Base-by-base conservation (phyloP, 2,329 filamentous ascomycete species). In the Exserohilum rostratum region DNA sequence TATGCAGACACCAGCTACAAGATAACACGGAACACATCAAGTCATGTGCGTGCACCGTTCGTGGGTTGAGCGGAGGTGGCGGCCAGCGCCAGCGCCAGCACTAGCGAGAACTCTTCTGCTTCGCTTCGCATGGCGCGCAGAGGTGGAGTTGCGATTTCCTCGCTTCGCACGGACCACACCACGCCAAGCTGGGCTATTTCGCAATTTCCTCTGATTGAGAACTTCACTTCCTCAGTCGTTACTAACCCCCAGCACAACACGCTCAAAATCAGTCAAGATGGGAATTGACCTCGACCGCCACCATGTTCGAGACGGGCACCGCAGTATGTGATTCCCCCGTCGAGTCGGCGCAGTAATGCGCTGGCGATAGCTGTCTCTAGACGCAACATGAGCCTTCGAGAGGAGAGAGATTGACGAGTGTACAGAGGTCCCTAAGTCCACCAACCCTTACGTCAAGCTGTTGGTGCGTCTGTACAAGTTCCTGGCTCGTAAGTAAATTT, bases 401-500 rank as follows among this genome's bases (percentile, higher is more conserved):
- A 65, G 61, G 44, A 60, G 61, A 62, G 69, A 62, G 62, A 66
- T 73, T 74, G 71, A 74, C 70, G 62, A 72, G 63, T 71, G 50
- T 65, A 67, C 69, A 74, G 71, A 72, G 71, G 70, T 74, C 64
- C 60, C 71, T 81, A 97, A 97, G 90, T 96, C 90, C 84, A 90
- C 96, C 85, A 96, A 97, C 86, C 91, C 93, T 76, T 96, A 97
- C 83, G 85, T 96, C 73, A 93, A 93, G 87, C 87, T 97, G 79
- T 85, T 98, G 79, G 93, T 97, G 82, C 97, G 97, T 89, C 90
- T 96, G 51, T 96, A 96, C 86, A 90, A 91, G 85, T 96, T 96
- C 87, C 83, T 96, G 80, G 88, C 91, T 77, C 91, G 92, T 96
- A 91, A 82, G 89, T 88, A 61, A 62, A 67, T 46, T 31, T 13